phyloP scores from a whole-genome alignment of 2,329 filamentous ascomycete genomes.

The Ophiostoma fasciatum region DNA sequence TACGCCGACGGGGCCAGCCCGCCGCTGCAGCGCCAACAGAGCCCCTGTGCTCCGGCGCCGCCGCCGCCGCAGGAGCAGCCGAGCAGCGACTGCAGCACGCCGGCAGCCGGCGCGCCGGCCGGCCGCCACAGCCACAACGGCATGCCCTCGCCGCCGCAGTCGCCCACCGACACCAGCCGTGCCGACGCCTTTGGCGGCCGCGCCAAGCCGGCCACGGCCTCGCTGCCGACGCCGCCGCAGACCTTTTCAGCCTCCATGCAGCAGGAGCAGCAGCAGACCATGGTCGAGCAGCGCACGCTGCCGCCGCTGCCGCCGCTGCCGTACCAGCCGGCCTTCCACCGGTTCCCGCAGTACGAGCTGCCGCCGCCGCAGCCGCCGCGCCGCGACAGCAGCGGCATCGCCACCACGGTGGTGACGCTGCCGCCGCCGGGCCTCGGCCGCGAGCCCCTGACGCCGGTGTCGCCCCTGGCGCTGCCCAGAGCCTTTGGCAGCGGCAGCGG shows the following conservation, averaged over 20 bases:
- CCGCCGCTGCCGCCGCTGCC: background rate
- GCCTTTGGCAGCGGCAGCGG: background rate
- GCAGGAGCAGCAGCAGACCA: background rate
- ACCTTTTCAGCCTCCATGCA: conserved; percentile 5
- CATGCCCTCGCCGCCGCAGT: conserved; percentile 11
- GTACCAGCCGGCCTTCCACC: background rate
- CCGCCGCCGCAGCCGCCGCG: background rate
- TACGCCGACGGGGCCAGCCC: background rate
- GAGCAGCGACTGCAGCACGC: no score
- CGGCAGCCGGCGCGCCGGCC: no score
- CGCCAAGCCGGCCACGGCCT: background rate
- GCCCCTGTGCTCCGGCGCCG: conserved; percentile 4
- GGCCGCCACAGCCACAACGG: background rate
- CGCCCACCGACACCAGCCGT: conserved; percentile 4
- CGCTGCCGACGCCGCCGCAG: conserved; percentile 5
- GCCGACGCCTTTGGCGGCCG: background rate
- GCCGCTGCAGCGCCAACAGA: no score
- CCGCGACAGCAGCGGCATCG: conserved; percentile 1
- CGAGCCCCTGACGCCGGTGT: conserved; percentile 8
- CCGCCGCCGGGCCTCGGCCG: conserved; percentile 1
- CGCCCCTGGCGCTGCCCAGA: conserved; percentile 3
- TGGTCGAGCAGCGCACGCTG: background rate
- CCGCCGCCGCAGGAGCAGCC: no score
- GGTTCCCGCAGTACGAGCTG: conserved; percentile 1
- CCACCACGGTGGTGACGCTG: conserved; percentile 9